phyloP scores from a whole-genome alignment of 345 rosid species.

The Pistacia atlantica region DNA sequence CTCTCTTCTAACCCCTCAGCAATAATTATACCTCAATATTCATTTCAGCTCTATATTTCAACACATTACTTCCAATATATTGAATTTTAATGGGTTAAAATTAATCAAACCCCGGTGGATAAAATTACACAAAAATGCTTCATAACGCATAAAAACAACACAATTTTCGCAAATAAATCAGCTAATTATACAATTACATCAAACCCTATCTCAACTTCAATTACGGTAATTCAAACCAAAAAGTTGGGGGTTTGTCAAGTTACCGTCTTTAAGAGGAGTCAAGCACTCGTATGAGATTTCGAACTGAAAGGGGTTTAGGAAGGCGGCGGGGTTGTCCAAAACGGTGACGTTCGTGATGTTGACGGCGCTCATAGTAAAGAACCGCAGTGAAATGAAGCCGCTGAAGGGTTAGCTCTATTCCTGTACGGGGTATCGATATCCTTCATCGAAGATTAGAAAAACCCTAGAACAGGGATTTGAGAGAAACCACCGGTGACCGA shows the following conservation, averaged over 20 bases:
- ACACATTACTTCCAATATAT: neutral
- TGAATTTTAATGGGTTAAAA: neutral
- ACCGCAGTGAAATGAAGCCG: neutral
- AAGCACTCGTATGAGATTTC: constrained; percentile 98
- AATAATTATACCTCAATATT: neutral
- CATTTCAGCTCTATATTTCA: neutral
- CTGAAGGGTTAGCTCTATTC: neutral
- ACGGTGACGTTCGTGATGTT: constrained; percentile 91
- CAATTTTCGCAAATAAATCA: neutral
- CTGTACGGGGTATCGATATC: neutral
- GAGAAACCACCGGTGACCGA: constrained; percentile 6
- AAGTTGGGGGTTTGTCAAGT: neutral
- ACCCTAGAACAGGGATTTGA: neutral
- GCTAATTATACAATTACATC: neutral
- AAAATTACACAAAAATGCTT: neutral
- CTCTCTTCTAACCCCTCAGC: too few relatives aligned
- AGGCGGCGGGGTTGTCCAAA: constrained; percentile 87
- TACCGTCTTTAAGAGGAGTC: constrained; percentile 96
- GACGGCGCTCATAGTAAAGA: constrained; percentile 74
- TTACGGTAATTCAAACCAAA: neutral
- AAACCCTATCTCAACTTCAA: constrained; percentile 15
- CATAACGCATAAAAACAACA: neutral
- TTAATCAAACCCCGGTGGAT: neutral
- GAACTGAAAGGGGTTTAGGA: constrained; percentile 86
- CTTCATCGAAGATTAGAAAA: constrained; percentile 4